Evolutionary conservation across 495 filamentous ascomycete genomes (phyloP).

Genomic region (Neurospora discreta): DNA sequence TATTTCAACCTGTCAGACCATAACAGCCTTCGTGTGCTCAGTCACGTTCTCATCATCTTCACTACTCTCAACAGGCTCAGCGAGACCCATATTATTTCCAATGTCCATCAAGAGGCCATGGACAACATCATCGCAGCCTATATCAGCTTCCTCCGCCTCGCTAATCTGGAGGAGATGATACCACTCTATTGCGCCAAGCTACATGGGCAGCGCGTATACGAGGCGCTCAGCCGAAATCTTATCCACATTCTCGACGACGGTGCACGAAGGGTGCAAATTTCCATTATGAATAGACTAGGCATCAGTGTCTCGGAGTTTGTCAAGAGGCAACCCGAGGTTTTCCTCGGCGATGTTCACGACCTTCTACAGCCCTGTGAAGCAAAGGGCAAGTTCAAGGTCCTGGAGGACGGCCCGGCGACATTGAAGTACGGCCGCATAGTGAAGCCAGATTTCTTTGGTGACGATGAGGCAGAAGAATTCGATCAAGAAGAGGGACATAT

Average conservation of each 20-base stretch:
- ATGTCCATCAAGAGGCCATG: slow-evolving; percentile 22
- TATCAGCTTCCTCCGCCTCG: slow-evolving; percentile 61
- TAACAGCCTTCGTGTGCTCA: slow-evolving; percentile 46
- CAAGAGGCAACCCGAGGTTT: slow-evolving; percentile 42
- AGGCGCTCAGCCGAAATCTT: slow-evolving; percentile 45
- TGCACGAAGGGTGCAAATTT: slow-evolving; percentile 45
- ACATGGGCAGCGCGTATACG: slow-evolving; percentile 33
- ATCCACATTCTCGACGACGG: slow-evolving; percentile 37
- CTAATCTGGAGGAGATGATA: slow-evolving; percentile 59
- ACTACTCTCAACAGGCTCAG: slow-evolving; percentile 40
- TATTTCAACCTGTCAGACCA: slow-evolving; percentile 43
- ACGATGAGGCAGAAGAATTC: slow-evolving; percentile 37
- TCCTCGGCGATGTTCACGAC: slow-evolving; percentile 36
- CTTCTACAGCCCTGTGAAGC: slow-evolving; percentile 13
- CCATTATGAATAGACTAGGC: slow-evolving; percentile 47
- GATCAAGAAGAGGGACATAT: slow-evolving; percentile 52
- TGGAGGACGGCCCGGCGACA: slow-evolving; percentile 31
- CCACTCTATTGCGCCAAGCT: slow-evolving; percentile 81
- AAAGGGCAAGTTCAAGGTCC: slow-evolving; percentile 36
- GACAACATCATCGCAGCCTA: slow-evolving; percentile 72
- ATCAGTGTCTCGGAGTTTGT: slow-evolving; percentile 39
- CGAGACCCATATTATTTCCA: slow-evolving; percentile 19
- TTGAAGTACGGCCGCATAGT: slow-evolving; percentile 39
- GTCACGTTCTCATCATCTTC: slow-evolving; percentile 44
- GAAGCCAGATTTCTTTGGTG: slow-evolving; percentile 54